These are phyloP conservation scores for Phytopythium sindhum DNA, from an alignment of 352 stramenopile species.

Conservation along the genomic window DNA sequence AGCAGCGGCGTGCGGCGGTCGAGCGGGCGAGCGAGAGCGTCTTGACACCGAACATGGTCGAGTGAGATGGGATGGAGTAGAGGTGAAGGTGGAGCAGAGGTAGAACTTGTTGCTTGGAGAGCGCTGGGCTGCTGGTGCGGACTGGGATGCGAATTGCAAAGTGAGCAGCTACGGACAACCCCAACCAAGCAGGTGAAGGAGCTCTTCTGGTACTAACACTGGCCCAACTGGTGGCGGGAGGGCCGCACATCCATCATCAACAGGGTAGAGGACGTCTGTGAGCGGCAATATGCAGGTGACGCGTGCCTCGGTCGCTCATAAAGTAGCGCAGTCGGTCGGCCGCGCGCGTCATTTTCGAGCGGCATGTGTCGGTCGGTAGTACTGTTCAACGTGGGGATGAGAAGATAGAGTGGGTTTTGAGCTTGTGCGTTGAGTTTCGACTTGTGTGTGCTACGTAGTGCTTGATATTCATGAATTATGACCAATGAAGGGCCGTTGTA, in stretches of 20 bases:
- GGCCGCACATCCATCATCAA: background rate
- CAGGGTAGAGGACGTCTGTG: background rate
- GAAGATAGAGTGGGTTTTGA: background rate
- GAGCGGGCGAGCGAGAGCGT: constrained; percentile 9
- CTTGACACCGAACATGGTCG: constrained; percentile 20
- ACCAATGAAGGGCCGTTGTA: background rate
- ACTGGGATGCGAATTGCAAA: background rate
- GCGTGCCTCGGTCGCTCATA: background rate
- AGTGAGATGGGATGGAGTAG: background rate
- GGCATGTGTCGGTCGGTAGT: background rate
- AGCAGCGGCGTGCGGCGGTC: constrained; percentile 12
- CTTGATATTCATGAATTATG: background rate
- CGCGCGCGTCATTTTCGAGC: background rate
- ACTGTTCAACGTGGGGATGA: background rate
- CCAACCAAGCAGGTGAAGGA: background rate
- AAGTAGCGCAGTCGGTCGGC: background rate
- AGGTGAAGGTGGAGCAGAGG: background rate
- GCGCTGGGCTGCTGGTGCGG: background rate
- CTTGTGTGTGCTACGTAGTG: background rate
- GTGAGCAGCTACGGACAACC: background rate
- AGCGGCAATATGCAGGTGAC: background rate
- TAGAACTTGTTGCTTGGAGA: background rate
- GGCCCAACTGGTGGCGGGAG: background rate
- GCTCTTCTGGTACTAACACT: background rate
- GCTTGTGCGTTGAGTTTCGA: too few relatives aligned